These are phyloP conservation scores for Ogataea populi-albae DNA, from an alignment of 805 yeast species.

Conservation along the genomic window DNA sequence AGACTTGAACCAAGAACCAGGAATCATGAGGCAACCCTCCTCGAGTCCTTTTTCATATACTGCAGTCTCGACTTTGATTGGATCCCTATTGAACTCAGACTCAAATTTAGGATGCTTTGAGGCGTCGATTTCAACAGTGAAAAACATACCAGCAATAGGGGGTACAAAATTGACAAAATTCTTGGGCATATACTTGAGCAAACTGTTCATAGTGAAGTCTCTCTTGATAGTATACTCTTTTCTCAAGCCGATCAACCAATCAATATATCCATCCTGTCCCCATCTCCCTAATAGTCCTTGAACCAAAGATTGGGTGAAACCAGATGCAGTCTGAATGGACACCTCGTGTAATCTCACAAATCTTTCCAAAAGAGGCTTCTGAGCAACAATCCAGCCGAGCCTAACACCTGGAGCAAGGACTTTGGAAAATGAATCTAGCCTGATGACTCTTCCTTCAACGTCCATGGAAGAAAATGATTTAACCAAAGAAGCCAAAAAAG, in stretches of 20 bases:
- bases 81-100: conserved; percentile 55
- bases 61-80: conserved; percentile 59
- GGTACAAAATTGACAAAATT: conserved; percentile 42
- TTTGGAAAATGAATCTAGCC: conserved; percentile 89
- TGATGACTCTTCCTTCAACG: conserved; percentile 82
- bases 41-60: conserved; percentile 59
- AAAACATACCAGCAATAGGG: conserved; percentile 88
- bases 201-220: conserved; percentile 78
- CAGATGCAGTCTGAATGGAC: conserved; percentile 75
- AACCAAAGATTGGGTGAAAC: conserved; percentile 70
- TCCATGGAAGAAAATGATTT: conserved; percentile 76
- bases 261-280: conserved; percentile 88
- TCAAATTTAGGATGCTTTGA: conserved; percentile 73
- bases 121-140: conserved; percentile 71
- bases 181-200: conserved; percentile 55
- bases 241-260: conserved; percentile 84
- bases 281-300: conserved; percentile 74
- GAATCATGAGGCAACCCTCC: conserved; percentile 68
- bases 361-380: conserved; percentile 59
- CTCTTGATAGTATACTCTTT: conserved; percentile 83
- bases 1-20: conserved; percentile 78
- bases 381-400: conserved; percentile 86
- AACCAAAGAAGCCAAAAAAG: conserved; percentile 63
- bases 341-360: conserved; percentile 74
- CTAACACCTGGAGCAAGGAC: conserved; percentile 90